Percentiles rank a stretch among this genome's conserved stretches.
Conservation (phyloP, 306 rosid genomes). For the Urtica urens region DNA sequence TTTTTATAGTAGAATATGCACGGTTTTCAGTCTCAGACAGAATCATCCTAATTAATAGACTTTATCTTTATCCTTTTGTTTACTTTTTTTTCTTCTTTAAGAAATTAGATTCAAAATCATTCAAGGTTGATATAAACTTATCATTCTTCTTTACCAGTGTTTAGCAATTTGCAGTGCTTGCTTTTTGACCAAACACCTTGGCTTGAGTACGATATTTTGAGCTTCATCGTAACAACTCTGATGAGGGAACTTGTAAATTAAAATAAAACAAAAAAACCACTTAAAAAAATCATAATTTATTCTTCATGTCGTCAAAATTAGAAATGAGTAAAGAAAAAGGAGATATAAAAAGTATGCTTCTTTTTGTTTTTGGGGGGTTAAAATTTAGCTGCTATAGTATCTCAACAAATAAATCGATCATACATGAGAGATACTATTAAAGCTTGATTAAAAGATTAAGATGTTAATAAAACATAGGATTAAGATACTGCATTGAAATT, state of each 20-base stretch:
- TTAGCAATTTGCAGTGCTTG: background rate
- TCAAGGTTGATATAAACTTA: background rate
- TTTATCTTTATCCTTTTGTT: background rate
- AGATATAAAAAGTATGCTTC: background rate
- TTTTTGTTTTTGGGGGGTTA: background rate
- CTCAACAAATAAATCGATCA: too few relatives aligned
- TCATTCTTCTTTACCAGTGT: background rate
- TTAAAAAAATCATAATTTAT: slow-evolving; percentile 3
- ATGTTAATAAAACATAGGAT: too few relatives aligned
- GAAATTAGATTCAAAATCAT: background rate
- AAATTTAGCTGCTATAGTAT: background rate
- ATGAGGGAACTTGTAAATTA: background rate
- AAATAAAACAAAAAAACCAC: too few relatives aligned
- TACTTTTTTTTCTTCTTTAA: background rate
- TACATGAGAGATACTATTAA: too few relatives aligned
- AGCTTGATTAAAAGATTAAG: too few relatives aligned
- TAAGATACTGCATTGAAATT: too few relatives aligned
- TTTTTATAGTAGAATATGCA: too few relatives aligned
- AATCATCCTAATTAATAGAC: background rate
- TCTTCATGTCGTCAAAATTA: slow-evolving; percentile 10
- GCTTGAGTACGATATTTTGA: background rate
- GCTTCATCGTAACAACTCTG: background rate
- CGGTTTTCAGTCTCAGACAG: too few relatives aligned
- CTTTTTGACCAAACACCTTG: slow-evolving; percentile 11
- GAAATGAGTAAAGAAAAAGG: background rate